These are phyloP conservation scores for Protomyces pachydermus DNA, from an alignment of 1,139 yeast species.

Conservation along the genomic window DNA sequence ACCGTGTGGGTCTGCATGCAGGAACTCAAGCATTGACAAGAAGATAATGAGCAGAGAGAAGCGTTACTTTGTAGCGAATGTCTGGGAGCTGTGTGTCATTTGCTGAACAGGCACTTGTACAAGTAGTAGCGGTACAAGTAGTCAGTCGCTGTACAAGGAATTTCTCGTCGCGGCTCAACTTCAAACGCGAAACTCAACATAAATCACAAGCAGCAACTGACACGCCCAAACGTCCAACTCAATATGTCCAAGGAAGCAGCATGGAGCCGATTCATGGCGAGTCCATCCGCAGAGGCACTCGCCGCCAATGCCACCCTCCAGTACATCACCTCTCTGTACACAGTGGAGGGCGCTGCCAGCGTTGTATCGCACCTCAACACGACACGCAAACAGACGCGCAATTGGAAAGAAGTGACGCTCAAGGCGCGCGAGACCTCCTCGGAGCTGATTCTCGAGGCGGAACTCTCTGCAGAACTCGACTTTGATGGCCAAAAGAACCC, in stretches of 20 bases:
- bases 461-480: constrained; percentile 28
- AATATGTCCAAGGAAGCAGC: neutral
- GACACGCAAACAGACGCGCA: neutral
- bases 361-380: neutral
- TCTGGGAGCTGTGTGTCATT: neutral
- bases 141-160: neutral
- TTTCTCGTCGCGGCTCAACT: neutral
- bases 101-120: neutral
- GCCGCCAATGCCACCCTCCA: neutral
- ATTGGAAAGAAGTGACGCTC: neutral
- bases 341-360: neutral
- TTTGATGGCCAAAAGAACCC: constrained; percentile 36
- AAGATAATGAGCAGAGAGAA: neutral
- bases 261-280: neutral
- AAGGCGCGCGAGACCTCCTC: neutral
- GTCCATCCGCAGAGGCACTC: neutral
- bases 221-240: neutral
- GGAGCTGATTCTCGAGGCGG: neutral
- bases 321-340: neutral
- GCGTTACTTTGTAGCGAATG: neutral
- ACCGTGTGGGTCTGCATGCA: neutral
- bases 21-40: neutral
- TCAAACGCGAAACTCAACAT: neutral
- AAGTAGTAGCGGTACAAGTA: too few species aligned
- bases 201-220: neutral